Percentiles rank a stretch among this genome's conserved stretches.
These are phyloP conservation scores for Lichtheimia hyalospora DNA, from an alignment of 371 early-diverging fungal genomes.

Conservation along the genomic window DNA sequence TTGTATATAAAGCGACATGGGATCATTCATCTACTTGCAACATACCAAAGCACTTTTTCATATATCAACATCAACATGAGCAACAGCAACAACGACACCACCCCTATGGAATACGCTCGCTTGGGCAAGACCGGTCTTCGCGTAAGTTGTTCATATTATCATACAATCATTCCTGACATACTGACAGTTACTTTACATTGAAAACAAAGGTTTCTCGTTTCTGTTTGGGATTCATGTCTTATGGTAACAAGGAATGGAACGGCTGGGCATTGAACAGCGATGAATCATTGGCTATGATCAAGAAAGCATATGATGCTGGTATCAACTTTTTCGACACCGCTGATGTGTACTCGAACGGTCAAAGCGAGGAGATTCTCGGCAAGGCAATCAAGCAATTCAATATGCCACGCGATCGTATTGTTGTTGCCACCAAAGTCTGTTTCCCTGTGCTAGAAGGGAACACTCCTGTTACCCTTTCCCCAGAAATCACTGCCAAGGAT, in stretches of 20 bases:
- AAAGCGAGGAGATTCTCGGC: constrained; percentile 37
- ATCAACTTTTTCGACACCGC: constrained; percentile 42
- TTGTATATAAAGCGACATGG: too few relatives aligned
- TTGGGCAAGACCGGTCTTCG: constrained; percentile 15
- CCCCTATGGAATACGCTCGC: constrained; percentile 16
- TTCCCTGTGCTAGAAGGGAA: not conserved
- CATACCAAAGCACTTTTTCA: too few relatives aligned
- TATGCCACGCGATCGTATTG: too few relatives aligned
- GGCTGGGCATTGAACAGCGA: constrained; percentile 39
- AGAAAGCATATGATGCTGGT: constrained; percentile 46
- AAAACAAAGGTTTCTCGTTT: constrained; percentile 12
- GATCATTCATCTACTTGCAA: too few relatives aligned
- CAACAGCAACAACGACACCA: not conserved
- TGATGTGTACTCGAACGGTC: constrained; percentile 35
- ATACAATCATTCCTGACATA: too few relatives aligned
- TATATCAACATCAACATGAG: too few relatives aligned
- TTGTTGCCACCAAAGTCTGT: constrained; percentile 38
- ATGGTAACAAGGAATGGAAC: constrained; percentile 27
- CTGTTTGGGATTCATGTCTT: constrained; percentile 44
- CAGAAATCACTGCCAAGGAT: not conserved
- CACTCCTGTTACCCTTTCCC: not conserved
- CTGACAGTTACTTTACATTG: too few relatives aligned
- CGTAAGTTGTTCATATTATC: not conserved
- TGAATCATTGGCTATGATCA: constrained; percentile 38
- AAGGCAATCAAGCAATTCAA: too few relatives aligned